Conservation (phyloP, 352 stramenopile species). For the Phytophthora kernoviae region DNA sequence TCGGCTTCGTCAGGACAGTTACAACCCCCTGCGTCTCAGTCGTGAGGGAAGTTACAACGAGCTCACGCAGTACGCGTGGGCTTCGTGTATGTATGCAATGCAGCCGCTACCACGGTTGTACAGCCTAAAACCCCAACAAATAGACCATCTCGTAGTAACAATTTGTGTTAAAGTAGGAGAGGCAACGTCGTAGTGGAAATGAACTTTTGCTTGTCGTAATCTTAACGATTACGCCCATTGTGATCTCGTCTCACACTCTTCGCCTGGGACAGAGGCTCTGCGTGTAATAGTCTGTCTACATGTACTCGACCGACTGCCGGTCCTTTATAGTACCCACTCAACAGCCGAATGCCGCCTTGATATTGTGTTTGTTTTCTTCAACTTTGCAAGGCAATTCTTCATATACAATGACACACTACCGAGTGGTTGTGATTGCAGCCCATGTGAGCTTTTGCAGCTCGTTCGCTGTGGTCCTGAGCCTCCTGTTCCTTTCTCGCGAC, state of each 20-base stretch:
- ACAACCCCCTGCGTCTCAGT: constrained; percentile 28
- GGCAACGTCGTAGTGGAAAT: no score
- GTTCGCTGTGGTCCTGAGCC: constrained; percentile 64
- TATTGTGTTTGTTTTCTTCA: no score
- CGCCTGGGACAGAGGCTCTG: no score
- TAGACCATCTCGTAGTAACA: constrained; percentile 32
- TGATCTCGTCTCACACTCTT: no score
- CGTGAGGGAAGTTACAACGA: constrained; percentile 14
- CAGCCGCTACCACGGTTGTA: constrained; percentile 2
- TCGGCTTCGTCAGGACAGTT: constrained; percentile 25
- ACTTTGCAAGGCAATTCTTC: no score
- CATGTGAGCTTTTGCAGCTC: constrained; percentile 46
- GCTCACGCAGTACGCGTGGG: constrained; percentile 1
- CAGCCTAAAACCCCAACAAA: constrained; percentile 31
- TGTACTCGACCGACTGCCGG: no score
- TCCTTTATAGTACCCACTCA: no score
- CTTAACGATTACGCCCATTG: no score
- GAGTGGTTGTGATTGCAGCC: constrained; percentile 89
- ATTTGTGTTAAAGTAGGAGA: no score
- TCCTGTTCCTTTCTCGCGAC: constrained; percentile 66
- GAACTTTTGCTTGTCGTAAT: no score
- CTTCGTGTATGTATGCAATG: constrained; percentile 33
- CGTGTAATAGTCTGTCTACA: no score
- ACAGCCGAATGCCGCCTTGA: no score
- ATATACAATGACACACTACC: constrained; percentile 28